Percentiles rank a stretch among this genome's conserved stretches.
These are phyloP conservation scores for Amanita jacksonii DNA, from an alignment of 768 basidiomycete genomes.

Conservation along the genomic window DNA sequence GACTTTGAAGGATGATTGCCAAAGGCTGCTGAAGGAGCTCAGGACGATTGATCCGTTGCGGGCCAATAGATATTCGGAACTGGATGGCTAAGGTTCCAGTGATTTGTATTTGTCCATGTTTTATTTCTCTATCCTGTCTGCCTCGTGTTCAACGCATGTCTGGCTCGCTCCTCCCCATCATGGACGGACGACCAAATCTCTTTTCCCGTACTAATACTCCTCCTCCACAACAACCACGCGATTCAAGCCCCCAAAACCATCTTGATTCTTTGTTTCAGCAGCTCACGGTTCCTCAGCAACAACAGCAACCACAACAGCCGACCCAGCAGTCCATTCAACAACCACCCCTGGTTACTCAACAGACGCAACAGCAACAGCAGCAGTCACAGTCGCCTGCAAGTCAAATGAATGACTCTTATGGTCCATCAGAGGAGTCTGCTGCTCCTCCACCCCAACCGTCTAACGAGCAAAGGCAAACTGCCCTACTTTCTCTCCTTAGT, in stretches of 20 bases:
- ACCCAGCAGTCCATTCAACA: conserved; percentile 8
- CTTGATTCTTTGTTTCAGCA: conserved; percentile 65
- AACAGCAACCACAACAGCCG: conserved; percentile 16
- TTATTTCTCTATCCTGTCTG: conserved; percentile 11
- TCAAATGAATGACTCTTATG: conserved; percentile 13
- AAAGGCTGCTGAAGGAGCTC: conserved; percentile 45
- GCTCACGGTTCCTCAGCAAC: conserved; percentile 32
- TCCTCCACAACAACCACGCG: conserved; percentile 19
- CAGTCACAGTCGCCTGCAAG: conserved; percentile 12
- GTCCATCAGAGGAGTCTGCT: conserved; percentile 35
- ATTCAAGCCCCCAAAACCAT: conserved; percentile 42
- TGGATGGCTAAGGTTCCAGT: conserved; percentile 26
- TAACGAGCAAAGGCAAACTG: conserved; percentile 61
- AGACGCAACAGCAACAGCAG: conserved; percentile 17
- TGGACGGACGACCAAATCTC: conserved; percentile 39
- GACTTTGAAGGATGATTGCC: conserved; percentile 35
- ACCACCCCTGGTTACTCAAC: conserved; percentile 8
- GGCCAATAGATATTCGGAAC: conserved; percentile 55
- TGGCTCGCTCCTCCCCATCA: conserved; percentile 15
- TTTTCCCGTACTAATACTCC: conserved; percentile 30
- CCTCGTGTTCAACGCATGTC: conserved; percentile 41
- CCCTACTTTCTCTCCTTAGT: conserved; percentile 62
- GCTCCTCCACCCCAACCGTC: conserved; percentile 21
- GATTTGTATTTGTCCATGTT: conserved; percentile 14
- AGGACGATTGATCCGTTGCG: conserved; percentile 57